These are phyloP conservation scores for Lactarius psammicola DNA, from an alignment of 768 basidiomycete species.

Conservation along the genomic window DNA sequence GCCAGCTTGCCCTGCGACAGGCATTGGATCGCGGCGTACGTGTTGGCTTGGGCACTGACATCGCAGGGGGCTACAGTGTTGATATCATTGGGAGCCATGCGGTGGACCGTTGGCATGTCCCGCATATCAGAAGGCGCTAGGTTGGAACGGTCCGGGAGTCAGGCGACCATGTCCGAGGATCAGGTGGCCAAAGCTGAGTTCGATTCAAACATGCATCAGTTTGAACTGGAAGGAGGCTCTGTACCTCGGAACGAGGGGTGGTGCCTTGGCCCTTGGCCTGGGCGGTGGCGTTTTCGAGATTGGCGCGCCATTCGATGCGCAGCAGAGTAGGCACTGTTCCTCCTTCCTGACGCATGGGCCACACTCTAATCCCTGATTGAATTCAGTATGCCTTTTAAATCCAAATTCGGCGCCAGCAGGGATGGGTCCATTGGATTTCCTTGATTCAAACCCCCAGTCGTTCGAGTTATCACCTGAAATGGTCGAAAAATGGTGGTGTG, in stretches of 20 bases:
- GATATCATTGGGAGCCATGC: slow-evolving; percentile 80
- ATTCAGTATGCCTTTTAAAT: slow-evolving; percentile 26
- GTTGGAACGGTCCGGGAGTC: slow-evolving; percentile 29
- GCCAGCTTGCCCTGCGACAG: slow-evolving; percentile 67
- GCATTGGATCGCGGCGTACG: slow-evolving; percentile 60
- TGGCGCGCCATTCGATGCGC: slow-evolving; percentile 72
- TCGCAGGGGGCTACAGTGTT: slow-evolving; percentile 82
- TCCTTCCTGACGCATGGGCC: slow-evolving; percentile 4
- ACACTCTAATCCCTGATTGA: slow-evolving; percentile 9
- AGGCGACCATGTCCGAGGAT: slow-evolving; percentile 12
- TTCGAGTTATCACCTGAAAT: slow-evolving; percentile 44
- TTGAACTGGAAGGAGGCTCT: slow-evolving; percentile 81
- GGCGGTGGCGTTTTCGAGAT: slow-evolving; percentile 47
- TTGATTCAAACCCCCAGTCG: slow-evolving; percentile 40
- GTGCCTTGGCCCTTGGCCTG: slow-evolving; percentile 68
- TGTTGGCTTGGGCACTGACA: slow-evolving; percentile 81
- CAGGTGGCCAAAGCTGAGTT: slow-evolving; percentile 13
- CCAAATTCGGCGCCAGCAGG: slow-evolving; percentile 39
- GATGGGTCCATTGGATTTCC: slow-evolving; percentile 68
- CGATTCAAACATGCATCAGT: slow-evolving; percentile 39
- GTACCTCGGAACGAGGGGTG: slow-evolving; percentile 80
- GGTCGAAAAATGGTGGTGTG: slow-evolving; percentile 90
- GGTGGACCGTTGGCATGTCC: slow-evolving; percentile 70
- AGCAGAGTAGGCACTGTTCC: slow-evolving; percentile 53
- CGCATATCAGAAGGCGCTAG: slow-evolving; percentile 61